Evolutionary conservation across 1,284 basidiomycete genomes (phyloP), one percentile per base, ranked within the genome.

Genomic region (Vanrija humicola): DNA sequence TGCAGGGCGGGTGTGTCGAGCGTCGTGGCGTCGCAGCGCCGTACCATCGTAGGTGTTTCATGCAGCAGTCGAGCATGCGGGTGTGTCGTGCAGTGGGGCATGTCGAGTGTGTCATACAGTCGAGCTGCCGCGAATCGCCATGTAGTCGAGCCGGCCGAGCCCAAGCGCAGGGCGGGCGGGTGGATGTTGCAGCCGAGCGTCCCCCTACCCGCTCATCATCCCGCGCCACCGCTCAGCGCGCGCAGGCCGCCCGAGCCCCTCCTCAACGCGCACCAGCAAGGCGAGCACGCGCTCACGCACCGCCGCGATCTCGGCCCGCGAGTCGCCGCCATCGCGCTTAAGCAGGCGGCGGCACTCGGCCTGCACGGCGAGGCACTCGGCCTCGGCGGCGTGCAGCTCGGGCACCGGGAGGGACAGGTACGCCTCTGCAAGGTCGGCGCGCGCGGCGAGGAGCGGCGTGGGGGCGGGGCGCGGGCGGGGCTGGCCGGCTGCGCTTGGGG

Each of bases 391-490:
- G 8, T 54, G 56, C 26, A 50, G 50, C 23, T 66, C 58, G 3
- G 57, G 58, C 19, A 56, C 47, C 6, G 29, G 38, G 28, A 58
- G 29, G 6, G 25, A 12, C 7, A 67, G 45, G 43, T 64, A 61
- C 9, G 63, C 56, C 39, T 50, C 52, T 1, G 66, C 69, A 12
- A 71, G 54, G 1, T 66, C 64, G 12, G 65, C 23, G 16, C 69
- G 61, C 2, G 60, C 53, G 18, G 48, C 9, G 43, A 66, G 52
- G 7, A 68, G 50, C 21, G 21, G 21, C 21, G 21, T 23, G 8
- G 54, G 38, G 0, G 50, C 51, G 29, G 52, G 56, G 23, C 55
- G 43, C 14, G 39, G 38, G 8, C 38, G 38, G 15, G 34, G 25
- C 19, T n/a, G 16, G 16, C 19, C 34, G n/a, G 28, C 26, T 23